Base-by-base conservation (phyloP, 208 protist genomes). In the Acanthamoeba healyi region DNA sequence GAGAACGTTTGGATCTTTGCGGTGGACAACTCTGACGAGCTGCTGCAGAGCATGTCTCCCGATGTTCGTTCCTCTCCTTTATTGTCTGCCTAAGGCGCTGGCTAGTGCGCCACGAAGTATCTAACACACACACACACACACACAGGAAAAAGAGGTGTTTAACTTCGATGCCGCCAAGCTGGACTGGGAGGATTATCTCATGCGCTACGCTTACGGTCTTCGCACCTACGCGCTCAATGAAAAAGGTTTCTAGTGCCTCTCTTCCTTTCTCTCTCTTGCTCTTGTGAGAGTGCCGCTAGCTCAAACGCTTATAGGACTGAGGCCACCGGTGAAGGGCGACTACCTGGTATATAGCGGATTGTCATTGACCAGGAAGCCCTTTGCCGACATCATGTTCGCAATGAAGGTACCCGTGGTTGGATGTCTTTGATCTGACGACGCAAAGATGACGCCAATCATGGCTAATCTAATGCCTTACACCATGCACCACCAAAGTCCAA, bases 181-280 rank as follows among this genome's bases (percentile, higher is more conserved):
- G 19, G 94, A 96, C 74, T 96, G 95, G 95, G 86, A 95, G 40
- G 88, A 92, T 29, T 96, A 96, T 22, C 82, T 96, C 22, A 72
- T 90, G 51, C 81, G 84, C 22, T 95, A 95, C 34, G 92, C 81
- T 42, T 95, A 94, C 42, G 95, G 95, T 65, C 74, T 96, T 6
- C 94, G 95, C 22, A 94, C 88, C 49, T 96, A 77, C 36, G 91
- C 95, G 4, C 40, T 96, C 4, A 95, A 95, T 32, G 95, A 96
- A 24, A 94, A 96, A 46, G 94, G 86, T 67, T 7, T 22, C 0
- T 44, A 32, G 36, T 14, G n/a, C 58, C 34, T 67, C 58, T 67
- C 58, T 36, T 32, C 1, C 14, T 36, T 5, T 61, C 24, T 19
- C 10, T 7, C 54, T 61, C 24, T 26, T 7, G 22, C 22, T 61